Conservation (phyloP, 495 filamentous ascomycete species). For the Terfezia claveryi region DNA sequence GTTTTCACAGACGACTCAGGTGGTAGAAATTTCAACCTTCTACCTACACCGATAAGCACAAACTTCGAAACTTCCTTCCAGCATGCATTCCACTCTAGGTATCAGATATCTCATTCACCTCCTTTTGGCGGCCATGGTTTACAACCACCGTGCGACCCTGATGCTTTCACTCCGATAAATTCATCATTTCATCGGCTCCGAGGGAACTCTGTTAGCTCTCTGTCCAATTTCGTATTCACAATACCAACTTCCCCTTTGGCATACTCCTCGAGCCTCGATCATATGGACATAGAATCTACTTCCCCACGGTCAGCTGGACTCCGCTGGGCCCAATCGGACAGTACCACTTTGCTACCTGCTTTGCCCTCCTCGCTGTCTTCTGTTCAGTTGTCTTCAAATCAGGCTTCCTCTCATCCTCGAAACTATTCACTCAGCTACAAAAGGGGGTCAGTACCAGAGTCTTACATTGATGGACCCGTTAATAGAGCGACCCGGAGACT, state of each 20-base stretch:
- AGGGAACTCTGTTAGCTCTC: slow-evolving; percentile 26
- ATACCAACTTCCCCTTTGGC: slow-evolving; percentile 82
- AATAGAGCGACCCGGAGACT: slow-evolving; percentile 32
- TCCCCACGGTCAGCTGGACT: slow-evolving; percentile 13
- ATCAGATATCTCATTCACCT: neutral
- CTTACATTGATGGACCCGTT: slow-evolving; percentile 39
- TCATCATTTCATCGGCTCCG: neutral
- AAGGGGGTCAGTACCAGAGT: slow-evolving; percentile 34
- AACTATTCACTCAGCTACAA: slow-evolving; percentile 48
- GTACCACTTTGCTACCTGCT: neutral
- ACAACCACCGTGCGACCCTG: neutral
- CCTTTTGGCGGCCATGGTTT: neutral
- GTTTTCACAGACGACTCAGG: slow-evolving; percentile 14
- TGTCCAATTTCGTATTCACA: slow-evolving; percentile 65
- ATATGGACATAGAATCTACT: slow-evolving; percentile 36
- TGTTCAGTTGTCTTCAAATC: neutral
- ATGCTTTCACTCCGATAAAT: neutral
- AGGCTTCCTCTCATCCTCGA: slow-evolving; percentile 32
- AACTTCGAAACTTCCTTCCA: slow-evolving; percentile 10
- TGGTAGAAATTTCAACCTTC: slow-evolving; percentile 3
- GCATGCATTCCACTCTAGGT: neutral
- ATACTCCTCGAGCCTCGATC: slow-evolving; percentile 71
- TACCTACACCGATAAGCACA: slow-evolving; percentile 5
- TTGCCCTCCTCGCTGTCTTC: neutral
- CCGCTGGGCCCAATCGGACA: neutral